A percentile compares a stretch with the other conserved stretches of the same genome.
Conservation (phyloP, 1,139 yeast genomes). For the Debaryomyces sp. region DNA sequence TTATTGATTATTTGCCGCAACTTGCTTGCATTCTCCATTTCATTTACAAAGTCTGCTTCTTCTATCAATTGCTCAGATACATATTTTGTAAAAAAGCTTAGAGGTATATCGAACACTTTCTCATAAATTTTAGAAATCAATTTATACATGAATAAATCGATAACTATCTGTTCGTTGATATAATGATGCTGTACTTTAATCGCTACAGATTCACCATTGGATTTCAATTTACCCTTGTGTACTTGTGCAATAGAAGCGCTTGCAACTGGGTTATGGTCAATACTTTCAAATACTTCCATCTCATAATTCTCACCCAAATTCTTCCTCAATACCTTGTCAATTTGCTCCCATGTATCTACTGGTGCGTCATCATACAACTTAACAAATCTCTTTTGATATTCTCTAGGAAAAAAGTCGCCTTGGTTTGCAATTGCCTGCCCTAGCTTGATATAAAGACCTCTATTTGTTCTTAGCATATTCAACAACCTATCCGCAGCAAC, state of each 20-base stretch:
- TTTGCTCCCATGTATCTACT: slow-evolving; percentile 58
- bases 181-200: slow-evolving; percentile 70
- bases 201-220: slow-evolving; percentile 60
- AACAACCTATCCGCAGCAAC: slow-evolving; percentile 59
- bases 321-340: slow-evolving; percentile 46
- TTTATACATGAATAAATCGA: slow-evolving; percentile 62
- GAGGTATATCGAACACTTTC: slow-evolving; percentile 63
- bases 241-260: slow-evolving; percentile 80
- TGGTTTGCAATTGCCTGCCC: slow-evolving; percentile 80
- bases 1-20: slow-evolving; percentile 21
- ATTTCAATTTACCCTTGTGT: slow-evolving; percentile 53
- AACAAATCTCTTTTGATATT: slow-evolving; percentile 57
- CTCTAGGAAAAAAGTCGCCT: slow-evolving; percentile 65
- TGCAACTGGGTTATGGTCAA: slow-evolving; percentile 62
- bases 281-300: slow-evolving; percentile 42
- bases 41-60: slow-evolving; percentile 65
- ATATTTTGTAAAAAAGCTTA: slow-evolving; percentile 58
- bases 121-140: slow-evolving; percentile 57
- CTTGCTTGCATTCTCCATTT: slow-evolving; percentile 51
- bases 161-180: slow-evolving; percentile 55
- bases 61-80: slow-evolving; percentile 58
- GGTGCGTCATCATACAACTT: slow-evolving; percentile 74
- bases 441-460: slow-evolving; percentile 73
- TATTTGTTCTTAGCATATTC: slow-evolving; percentile 55
- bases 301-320: slow-evolving; percentile 53